phyloP scores from a whole-genome alignment of 768 basidiomycete genomes.

The Pholiota molesta region DNA sequence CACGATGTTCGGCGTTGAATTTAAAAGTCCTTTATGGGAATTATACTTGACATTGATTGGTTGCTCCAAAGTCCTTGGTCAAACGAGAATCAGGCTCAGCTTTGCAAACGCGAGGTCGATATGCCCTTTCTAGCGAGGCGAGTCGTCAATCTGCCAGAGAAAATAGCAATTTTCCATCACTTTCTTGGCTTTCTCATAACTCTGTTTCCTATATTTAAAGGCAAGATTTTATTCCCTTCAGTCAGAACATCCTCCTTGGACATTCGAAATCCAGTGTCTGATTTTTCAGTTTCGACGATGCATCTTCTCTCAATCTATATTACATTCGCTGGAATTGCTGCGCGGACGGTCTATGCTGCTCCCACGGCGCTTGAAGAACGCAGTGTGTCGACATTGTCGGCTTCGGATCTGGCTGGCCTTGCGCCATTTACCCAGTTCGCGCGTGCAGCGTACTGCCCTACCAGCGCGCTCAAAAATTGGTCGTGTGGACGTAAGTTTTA shows the following conservation, averaged over 20 bases:
- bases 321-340: slow-evolving; percentile 5
- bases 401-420: slow-evolving; percentile 19
- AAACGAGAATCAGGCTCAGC: neutral
- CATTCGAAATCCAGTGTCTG: neutral
- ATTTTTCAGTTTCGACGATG: slow-evolving; percentile 5
- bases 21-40: slow-evolving; percentile 1
- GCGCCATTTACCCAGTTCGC: slow-evolving; percentile 37
- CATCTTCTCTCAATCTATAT: slow-evolving; percentile 8
- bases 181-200: neutral
- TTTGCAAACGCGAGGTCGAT: neutral
- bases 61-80: neutral
- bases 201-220: neutral
- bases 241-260: neutral
- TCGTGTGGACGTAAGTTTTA: slow-evolving; percentile 30
- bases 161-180: neutral
- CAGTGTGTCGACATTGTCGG: slow-evolving; percentile 27
- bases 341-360: slow-evolving; percentile 15
- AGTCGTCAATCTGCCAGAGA: neutral
- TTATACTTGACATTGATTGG: neutral
- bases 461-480: slow-evolving; percentile 30
- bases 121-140: neutral
- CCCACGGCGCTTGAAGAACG: slow-evolving; percentile 23
- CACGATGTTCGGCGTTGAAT: slow-evolving; percentile 5
- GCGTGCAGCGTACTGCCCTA: slow-evolving; percentile 36
- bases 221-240: neutral